Evolutionary conservation across 148 eudicot genomes (phyloP), one percentile per base, ranked within the genome.

Genomic region (Pharnaceum exiguum): DNA sequence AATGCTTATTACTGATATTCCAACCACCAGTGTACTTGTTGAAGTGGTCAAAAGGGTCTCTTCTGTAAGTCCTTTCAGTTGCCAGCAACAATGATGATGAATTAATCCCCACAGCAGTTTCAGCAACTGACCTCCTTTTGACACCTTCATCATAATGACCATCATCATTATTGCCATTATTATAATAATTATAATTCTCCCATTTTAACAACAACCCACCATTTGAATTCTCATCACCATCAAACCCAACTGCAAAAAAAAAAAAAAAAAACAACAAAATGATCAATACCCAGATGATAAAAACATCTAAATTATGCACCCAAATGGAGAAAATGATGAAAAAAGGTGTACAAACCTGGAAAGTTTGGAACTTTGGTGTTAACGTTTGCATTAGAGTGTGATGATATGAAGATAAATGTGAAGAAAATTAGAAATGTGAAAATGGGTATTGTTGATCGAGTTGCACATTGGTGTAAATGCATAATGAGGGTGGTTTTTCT

Each of bases 11-110:
- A 44, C 76, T 81, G 26, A 84, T 72, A 57, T 81, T 79, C 90
- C 90, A 84, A 7, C 86, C 90, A 47, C 90, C 90, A 18, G 59
- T 28, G 67, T 84, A 84, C 1, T 45, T 58, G 10, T 69, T 57
- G 47, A 71, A 74, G 37, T 46, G 52, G 62, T 76, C 33, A 59
- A 58, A 15, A 11, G 86, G 83, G 76, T 80, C 86, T 68, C 59
- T 78, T 48, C 90, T 75, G 30, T 64, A 23, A 3, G 90, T 84
- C 51, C 82, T 76, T 17, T 71, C 40, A 7, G 67, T 69, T 3
- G 90, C 86, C 76, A 84, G 74, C 21, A 60, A 2, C 73, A 74
- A 47, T 8, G 72, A 54, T 27, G 76, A 53, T n/a, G n/a, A n/a
- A n/a, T n/a, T n/a, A 12, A 59, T 65, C 4, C 28, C 60, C 2